A percentile compares a stretch with the other conserved stretches of the same genome.
phyloP scores from a whole-genome alignment of 75 land plant genomes.

The Pinus tabuliformis region DNA sequence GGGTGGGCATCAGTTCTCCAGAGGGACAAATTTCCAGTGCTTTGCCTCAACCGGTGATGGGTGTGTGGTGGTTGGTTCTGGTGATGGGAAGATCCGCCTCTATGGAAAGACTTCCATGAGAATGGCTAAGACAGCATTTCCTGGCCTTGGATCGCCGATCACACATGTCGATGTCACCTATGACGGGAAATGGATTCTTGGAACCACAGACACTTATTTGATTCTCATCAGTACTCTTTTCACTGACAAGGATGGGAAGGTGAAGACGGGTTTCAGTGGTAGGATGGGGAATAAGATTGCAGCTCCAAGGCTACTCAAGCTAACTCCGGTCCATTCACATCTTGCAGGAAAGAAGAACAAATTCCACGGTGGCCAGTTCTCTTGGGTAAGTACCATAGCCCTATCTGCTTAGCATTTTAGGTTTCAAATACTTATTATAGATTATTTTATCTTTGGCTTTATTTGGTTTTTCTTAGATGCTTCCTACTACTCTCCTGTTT shows the following conservation, averaged over 20 bases:
- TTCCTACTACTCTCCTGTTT: too few relatives aligned
- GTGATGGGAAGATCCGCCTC: conserved; percentile 92
- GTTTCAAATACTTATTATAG: neutral
- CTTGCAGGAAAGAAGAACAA: conserved; percentile 80
- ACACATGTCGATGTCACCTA: conserved; percentile 98
- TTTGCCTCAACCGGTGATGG: conserved; percentile 99
- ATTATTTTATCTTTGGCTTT: too few relatives aligned
- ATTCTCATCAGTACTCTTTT: conserved; percentile 90
- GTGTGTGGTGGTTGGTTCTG: conserved; percentile 91
- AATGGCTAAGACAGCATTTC: conserved; percentile 97
- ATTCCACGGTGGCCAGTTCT: conserved; percentile 93
- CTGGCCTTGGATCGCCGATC: conserved; percentile 94
- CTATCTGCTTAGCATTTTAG: neutral
- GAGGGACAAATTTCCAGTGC: conserved; percentile 98
- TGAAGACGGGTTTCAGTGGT: conserved; percentile 93
- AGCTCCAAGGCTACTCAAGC: conserved; percentile 94
- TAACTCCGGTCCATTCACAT: conserved; percentile 92
- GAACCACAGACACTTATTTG: conserved; percentile 95
- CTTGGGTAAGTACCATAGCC: conserved; percentile 68
- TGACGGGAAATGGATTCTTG: conserved; percentile 99
- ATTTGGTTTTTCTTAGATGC: too few relatives aligned
- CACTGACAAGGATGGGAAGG: conserved; percentile 91
- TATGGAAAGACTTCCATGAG: conserved; percentile 93
- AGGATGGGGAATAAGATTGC: conserved; percentile 96
- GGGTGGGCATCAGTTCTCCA: conserved; percentile 94